Evolutionary conservation across 257 asterid genomes (phyloP).

Genomic region (Solanum medicagineum): DNA sequence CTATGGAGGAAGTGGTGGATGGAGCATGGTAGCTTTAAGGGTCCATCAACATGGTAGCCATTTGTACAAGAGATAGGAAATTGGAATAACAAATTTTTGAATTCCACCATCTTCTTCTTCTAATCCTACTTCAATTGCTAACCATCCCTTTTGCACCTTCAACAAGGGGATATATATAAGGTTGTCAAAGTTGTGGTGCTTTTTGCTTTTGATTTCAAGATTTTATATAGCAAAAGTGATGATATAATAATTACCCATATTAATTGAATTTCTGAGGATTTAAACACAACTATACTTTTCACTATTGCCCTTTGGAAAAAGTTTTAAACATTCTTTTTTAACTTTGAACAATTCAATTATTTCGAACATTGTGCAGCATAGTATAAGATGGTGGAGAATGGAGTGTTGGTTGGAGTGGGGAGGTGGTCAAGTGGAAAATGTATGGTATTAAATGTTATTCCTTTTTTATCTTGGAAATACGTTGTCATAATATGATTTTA

Average conservation of each 20-base stretch:
- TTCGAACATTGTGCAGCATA: too few species aligned
- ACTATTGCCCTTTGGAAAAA: too few species aligned
- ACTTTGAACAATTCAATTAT: too few species aligned
- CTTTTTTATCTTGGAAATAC: not conserved
- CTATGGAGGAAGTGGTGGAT: slow-evolving; percentile 27
- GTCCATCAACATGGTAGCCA: slow-evolving; percentile 29
- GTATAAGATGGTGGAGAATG: not conserved
- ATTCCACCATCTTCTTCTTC: slow-evolving; percentile 12
- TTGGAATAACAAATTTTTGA: slow-evolving; percentile 23
- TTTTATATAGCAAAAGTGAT: not conserved
- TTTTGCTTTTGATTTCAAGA: not conserved
- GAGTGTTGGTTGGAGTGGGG: not conserved
- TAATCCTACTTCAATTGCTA: slow-evolving; percentile 29
- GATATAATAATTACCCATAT: not conserved
- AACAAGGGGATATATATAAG: not conserved
- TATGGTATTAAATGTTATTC: not conserved
- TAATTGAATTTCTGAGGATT: too few species aligned
- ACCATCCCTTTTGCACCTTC: slow-evolving; percentile 15
- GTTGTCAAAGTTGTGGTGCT: not conserved
- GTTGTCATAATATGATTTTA: not conserved
- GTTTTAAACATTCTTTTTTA: too few species aligned
- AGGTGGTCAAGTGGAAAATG: not conserved
- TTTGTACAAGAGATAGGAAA: slow-evolving; percentile 18
- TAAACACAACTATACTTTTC: too few species aligned
- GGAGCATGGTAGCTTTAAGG: slow-evolving; percentile 27